Base-by-base conservation (phyloP, 1,139 yeast species). In the Waltiozyma sp. region DNA sequence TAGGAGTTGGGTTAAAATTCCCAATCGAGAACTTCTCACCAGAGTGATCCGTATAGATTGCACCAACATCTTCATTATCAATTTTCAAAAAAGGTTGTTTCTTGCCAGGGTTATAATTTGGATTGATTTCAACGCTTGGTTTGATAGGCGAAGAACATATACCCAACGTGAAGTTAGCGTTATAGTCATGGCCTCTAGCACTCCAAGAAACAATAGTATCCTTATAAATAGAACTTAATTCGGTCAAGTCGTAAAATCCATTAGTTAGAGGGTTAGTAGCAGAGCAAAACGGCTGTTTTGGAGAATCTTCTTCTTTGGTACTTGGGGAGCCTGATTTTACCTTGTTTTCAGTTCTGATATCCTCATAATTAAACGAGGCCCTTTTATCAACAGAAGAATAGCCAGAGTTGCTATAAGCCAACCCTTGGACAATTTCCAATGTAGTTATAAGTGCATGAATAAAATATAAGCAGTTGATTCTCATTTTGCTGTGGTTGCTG, bases 141-240 rank as follows among this genome's bases (percentile, higher is more conserved):
- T 69, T 69, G 57, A 77, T 63, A 1, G 86, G 84, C 10, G 79
- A 68, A 8, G 88, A 75, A 56, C 96, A 88, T 4, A 88, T 69
- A 10, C 93, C 91, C 38, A 88, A 53, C 1, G 95, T 83, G 62
- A 80, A 88, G 60, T 88, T 88, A 43, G 69, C 70, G 18, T 81
- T 80, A 52, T 75, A 75, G 51, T 83, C 94, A 56, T 72, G 73
- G 0, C 94, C 94, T 47, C 72, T 71, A 3, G 89, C 77, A 39
- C 69, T 63, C 87, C 91, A 86, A 7, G 78, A 72, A 39, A 69
- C 60, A 3, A 49, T 37, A 5, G 45, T 39, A 4, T 54, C 59
- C 28, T 51, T 51, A 16, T 51, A 49, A 4, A 48, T 64, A 1
- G 75, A 58, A 1, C 80, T 72, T 33, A 78, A 59, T 7, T 72